Evolutionary conservation across 2,329 filamentous ascomycete species (phyloP).

Genomic region (Diaporthe citrichinensis): DNA sequence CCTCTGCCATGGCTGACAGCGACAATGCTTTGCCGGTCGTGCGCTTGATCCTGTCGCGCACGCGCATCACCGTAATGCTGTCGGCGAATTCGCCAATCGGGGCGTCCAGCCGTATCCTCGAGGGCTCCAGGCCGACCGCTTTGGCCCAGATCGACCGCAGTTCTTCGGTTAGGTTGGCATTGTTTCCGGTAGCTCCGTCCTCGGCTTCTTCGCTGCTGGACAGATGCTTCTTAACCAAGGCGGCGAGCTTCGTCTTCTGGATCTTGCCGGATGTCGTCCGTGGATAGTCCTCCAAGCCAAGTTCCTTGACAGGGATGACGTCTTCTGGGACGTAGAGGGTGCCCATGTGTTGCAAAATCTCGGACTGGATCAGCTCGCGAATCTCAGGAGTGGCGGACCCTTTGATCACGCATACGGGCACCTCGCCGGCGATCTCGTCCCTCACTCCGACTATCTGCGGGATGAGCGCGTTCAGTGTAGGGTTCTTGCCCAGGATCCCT

Average conservation of each 20-base stretch:
- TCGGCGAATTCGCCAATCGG: slow-evolving; percentile 33
- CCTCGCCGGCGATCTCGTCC: slow-evolving; percentile 32
- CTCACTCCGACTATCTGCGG: slow-evolving; percentile 27
- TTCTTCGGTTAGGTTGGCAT: slow-evolving; percentile 9
- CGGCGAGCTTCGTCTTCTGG: slow-evolving; percentile 27
- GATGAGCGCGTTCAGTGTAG: neutral
- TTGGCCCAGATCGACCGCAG: slow-evolving; percentile 34
- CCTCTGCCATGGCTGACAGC: slow-evolving; percentile 29
- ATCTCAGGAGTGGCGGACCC: slow-evolving; percentile 4
- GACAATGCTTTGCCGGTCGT: slow-evolving; percentile 26
- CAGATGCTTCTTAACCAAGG: slow-evolving; percentile 24
- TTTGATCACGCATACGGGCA: slow-evolving; percentile 32
- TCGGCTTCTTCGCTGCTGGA: neutral
- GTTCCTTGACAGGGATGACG: slow-evolving; percentile 12
- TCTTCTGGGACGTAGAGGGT: slow-evolving; percentile 34
- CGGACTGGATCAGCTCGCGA: slow-evolving; percentile 23
- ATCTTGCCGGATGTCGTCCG: slow-evolving; percentile 33
- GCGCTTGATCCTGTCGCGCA: slow-evolving; percentile 32
- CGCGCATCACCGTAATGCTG: slow-evolving; percentile 36
- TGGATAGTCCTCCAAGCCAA: slow-evolving; percentile 33
- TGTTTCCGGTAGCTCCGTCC: neutral
- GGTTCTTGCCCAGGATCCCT: slow-evolving; percentile 12
- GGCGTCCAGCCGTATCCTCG: slow-evolving; percentile 26
- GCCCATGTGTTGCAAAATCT: slow-evolving; percentile 35
- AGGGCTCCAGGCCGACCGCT: slow-evolving; percentile 33